Evolutionary conservation across 306 rosid genomes (phyloP).

Genomic region (Rosa lucieae): DNA sequence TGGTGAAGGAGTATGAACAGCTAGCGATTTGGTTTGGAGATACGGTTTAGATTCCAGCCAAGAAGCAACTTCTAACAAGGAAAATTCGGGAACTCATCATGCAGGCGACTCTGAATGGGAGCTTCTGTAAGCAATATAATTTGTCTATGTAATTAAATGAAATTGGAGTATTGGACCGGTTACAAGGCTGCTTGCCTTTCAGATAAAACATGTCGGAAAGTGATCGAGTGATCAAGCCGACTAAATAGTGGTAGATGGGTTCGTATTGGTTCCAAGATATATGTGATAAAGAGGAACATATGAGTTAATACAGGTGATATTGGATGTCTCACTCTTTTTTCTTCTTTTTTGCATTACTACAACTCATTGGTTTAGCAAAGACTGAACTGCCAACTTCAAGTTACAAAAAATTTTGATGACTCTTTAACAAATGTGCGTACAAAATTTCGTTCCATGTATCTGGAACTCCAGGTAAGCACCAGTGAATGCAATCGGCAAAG

Average conservation of each 20-base stretch:
- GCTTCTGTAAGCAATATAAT: constrained; percentile 47
- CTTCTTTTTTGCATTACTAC: neutral
- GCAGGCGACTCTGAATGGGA: constrained; percentile 80
- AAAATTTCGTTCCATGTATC: constrained; percentile 87
- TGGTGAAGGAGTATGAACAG: constrained; percentile 78
- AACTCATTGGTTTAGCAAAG: neutral
- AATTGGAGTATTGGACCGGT: constrained; percentile 23
- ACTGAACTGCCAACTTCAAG: neutral
- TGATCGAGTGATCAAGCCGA: neutral
- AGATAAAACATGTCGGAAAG: neutral
- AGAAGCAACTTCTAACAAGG: constrained; percentile 9
- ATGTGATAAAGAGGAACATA: constrained; percentile 6
- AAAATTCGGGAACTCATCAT: constrained; percentile 32
- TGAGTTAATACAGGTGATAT: neutral
- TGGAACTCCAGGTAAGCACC: constrained; percentile 98
- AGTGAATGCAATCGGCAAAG: constrained; percentile 85
- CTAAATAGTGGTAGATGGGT: neutral
- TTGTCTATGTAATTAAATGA: constrained; percentile 29
- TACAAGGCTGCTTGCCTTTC: constrained; percentile 10
- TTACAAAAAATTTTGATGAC: constrained; percentile 45
- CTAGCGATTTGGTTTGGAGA: constrained; percentile 91
- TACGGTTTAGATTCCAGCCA: constrained; percentile 41
- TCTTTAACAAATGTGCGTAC: constrained; percentile 66
- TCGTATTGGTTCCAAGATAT: constrained; percentile 11
- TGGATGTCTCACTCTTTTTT: constrained; percentile 6